A percentile compares a stretch with the other conserved stretches of the same genome.
Evolutionary conservation across 148 eudicot species (phyloP).

Genomic region (Fallopia convolvulus): DNA sequence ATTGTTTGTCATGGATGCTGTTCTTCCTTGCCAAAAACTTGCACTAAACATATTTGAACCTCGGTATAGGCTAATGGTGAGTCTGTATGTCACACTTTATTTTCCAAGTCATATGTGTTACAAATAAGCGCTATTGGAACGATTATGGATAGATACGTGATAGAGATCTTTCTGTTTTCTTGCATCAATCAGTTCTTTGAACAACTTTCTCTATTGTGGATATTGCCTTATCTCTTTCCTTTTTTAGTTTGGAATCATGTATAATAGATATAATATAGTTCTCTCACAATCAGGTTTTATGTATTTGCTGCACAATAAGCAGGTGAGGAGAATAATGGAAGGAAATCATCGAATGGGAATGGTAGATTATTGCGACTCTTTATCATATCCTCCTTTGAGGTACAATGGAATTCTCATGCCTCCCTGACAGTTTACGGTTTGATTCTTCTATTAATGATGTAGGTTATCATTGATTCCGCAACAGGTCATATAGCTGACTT

Average conservation of each 20-base stretch:
- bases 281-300: background rate
- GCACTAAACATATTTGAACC: conserved; percentile 96
- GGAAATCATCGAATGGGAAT: conserved; percentile 99
- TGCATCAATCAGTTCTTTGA: background rate
- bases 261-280: background rate
- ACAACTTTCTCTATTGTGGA: background rate
- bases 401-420: conserved; percentile 13
- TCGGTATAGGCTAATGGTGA: conserved; percentile 97
- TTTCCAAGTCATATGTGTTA: background rate
- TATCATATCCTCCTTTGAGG: conserved; percentile 16
- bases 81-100: conserved; percentile 12
- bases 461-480: conserved; percentile 64
- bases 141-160: background rate
- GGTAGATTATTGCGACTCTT: conserved; percentile 44
- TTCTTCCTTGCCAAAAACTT: conserved; percentile 81
- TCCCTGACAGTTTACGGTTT: conserved; percentile 16
- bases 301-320: conserved; percentile 19
- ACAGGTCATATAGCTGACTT: conserved; percentile 78
- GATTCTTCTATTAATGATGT: conserved; percentile 27
- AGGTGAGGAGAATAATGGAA: conserved; percentile 99
- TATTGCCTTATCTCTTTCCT: background rate
- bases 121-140: background rate
- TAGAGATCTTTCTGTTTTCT: background rate
- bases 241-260: background rate
- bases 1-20: conserved; percentile 96